Percentiles rank a stretch among this genome's conserved stretches.
Evolutionary conservation across 306 rosid genomes (phyloP).

Genomic region (Quercus wislizeni): DNA sequence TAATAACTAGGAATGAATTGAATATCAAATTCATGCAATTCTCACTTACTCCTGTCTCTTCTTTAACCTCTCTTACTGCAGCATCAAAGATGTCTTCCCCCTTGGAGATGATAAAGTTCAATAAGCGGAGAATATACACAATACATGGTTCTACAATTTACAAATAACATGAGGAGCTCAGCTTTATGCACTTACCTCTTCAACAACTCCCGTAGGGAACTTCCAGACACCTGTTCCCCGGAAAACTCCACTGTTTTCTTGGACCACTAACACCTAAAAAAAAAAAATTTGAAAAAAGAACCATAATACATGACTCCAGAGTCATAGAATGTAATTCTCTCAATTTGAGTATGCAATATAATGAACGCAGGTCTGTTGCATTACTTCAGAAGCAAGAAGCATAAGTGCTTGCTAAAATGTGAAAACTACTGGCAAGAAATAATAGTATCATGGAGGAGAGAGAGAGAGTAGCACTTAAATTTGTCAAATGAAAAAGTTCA

Average conservation of each 20-base stretch:
- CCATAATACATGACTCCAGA: not conserved
- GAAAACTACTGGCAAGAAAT: not conserved
- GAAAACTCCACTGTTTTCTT: slow-evolving; percentile 67
- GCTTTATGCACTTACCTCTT: slow-evolving; percentile 47
- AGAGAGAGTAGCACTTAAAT: not conserved
- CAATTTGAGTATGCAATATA: not conserved
- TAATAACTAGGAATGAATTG: slow-evolving; percentile 4
- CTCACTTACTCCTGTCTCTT: slow-evolving; percentile 86
- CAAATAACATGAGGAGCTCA: slow-evolving; percentile 1
- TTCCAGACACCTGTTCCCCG: slow-evolving; percentile 72
- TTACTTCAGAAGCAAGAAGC: not conserved
- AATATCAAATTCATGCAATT: not conserved
- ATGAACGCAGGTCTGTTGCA: not conserved
- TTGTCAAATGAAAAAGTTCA: not conserved
- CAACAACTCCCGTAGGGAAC: slow-evolving; percentile 81
- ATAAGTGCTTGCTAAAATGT: not conserved
- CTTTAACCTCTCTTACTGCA: slow-evolving; percentile 81
- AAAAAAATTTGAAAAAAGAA: not conserved
- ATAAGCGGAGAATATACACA: slow-evolving; percentile 20
- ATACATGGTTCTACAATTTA: not conserved
- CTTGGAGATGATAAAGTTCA: slow-evolving; percentile 31
- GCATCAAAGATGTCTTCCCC: slow-evolving; percentile 85
- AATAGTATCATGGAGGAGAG: not conserved
- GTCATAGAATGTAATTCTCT: not conserved
- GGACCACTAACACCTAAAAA: slow-evolving; percentile 72